phyloP scores from a whole-genome alignment of 2,329 filamentous ascomycete species.

The Alternaria postmessia region DNA sequence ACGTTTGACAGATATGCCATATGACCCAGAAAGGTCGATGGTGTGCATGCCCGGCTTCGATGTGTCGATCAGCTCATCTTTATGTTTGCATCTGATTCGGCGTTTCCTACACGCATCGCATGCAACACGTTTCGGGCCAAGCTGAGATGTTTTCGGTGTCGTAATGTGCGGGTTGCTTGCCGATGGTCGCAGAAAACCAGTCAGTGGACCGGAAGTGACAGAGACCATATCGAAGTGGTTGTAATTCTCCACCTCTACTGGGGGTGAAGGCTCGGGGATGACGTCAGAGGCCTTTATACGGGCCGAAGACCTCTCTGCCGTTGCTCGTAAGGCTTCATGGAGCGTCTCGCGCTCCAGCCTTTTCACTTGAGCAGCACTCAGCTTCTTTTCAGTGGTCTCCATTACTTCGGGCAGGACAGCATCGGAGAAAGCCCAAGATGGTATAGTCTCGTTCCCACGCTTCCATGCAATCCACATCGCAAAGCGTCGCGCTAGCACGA shows the following conservation, averaged over 20 bases:
- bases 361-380: conserved; percentile 63
- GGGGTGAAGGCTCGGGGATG: conserved; percentile 25
- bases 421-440: conserved; percentile 68
- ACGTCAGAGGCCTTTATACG: conserved; percentile 44
- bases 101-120: conserved; percentile 70
- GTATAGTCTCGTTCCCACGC: conserved; percentile 68
- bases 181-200: conserved; percentile 49
- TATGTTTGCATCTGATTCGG: conserved; percentile 70
- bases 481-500: conserved; percentile 67
- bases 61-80: conserved; percentile 59
- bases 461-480: conserved; percentile 74
- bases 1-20: conserved; percentile 45
- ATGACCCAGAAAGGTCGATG: conserved; percentile 43
- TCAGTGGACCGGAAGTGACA: conserved; percentile 34
- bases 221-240: conserved; percentile 22
- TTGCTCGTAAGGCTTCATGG: conserved; percentile 54
- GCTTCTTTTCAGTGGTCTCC: conserved; percentile 59
- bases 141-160: conserved; percentile 64
- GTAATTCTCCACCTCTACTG: conserved; percentile 21
- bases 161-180: conserved; percentile 51
- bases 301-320: conserved; percentile 52
- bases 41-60: conserved; percentile 43
- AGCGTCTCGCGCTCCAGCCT: conserved; percentile 63
- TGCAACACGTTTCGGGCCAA: conserved; percentile 67
- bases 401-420: conserved; percentile 57